Evolutionary conservation across 1,139 yeast genomes (phyloP).

Genomic region (Sugiyamaella japonica): DNA sequence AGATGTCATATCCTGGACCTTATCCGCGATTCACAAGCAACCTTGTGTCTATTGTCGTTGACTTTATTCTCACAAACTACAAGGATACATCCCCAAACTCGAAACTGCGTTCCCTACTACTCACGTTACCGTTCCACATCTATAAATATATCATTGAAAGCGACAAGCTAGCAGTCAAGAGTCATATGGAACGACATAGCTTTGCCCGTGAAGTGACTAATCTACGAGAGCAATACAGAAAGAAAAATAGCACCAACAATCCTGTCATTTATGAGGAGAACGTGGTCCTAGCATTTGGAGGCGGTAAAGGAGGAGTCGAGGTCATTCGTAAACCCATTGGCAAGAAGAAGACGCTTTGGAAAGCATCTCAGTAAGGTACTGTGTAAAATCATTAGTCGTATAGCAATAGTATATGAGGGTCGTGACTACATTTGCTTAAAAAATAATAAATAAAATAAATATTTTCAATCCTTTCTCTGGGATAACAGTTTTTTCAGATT

Average conservation of each 20-base stretch:
- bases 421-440: no score
- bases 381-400: background rate
- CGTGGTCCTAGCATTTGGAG: slow-evolving; percentile 41
- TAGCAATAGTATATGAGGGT: no score
- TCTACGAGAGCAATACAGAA: slow-evolving; percentile 32
- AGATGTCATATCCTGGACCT: slow-evolving; percentile 35
- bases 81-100: slow-evolving; percentile 20
- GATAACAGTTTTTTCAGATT: slow-evolving; percentile 23
- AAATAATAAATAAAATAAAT: slow-evolving; percentile 5
- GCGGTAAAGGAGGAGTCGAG: slow-evolving; percentile 40
- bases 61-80: slow-evolving; percentile 31
- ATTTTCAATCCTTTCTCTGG: background rate
- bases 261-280: slow-evolving; percentile 34
- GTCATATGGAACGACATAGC: slow-evolving; percentile 37
- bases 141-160: slow-evolving; percentile 37
- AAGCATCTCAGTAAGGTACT: slow-evolving; percentile 28
- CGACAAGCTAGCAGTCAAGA: slow-evolving; percentile 31
- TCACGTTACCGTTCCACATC: slow-evolving; percentile 34
- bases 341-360: slow-evolving; percentile 38
- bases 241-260: slow-evolving; percentile 17
- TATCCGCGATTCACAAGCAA: slow-evolving; percentile 39
- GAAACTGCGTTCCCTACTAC: slow-evolving; percentile 24
- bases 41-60: slow-evolving; percentile 31
- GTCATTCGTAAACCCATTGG: slow-evolving; percentile 37
- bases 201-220: slow-evolving; percentile 36